Base-by-base conservation (phyloP, 805 yeast species). In the Cyberlindnera xishuangbannaensis region DNA sequence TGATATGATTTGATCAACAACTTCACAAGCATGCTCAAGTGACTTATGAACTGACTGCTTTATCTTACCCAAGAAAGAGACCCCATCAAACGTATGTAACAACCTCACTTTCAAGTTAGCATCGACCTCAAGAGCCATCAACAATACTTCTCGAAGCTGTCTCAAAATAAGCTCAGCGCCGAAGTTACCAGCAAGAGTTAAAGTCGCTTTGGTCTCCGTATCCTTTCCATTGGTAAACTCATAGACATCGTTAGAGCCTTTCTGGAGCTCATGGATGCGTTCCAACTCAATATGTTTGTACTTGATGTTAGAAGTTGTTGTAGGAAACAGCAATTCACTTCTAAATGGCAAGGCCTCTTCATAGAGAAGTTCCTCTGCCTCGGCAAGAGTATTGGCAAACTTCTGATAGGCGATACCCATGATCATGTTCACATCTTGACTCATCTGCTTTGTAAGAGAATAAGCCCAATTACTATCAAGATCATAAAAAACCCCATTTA, bases 401-500 rank as follows among this genome's bases (percentile, higher is more conserved):
- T 37, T 58, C 35, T 39, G 42, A 24, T 44, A 44, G 13, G 41
- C 61, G 51, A 41, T 45, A 16, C 37, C 39, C 7, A 41, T 16
- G 11, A 56, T 27, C 15, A 43, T 30, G 5, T 49, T 50, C 11
- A 61, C 65, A 58, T 88, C 97, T 16, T 60, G 64, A 16, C 62
- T 58, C 13, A 78, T 44, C 43, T 78, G 83, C 23, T 57, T 64
- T 4, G 74, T 66, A 47, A 80, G 55, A 2, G 69, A 51, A 27
- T 61, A 60, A 40, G 76, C 76, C 82, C 85, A 81, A 31, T 67
- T 61, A 1, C 66, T 58, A 23, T 58, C 62, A 44, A 79, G 64
- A 4, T 67, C 68, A 38, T 64, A 59, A 13, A 83, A 67, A 6
- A 78, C 77, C 27, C 97, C 97, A 55, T 90, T 83, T 18, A 76